Percentiles rank a stretch among this genome's conserved stretches.
Conservation (phyloP, 2,329 filamentous ascomycete species). For the Nothomitra cinnamomea region DNA sequence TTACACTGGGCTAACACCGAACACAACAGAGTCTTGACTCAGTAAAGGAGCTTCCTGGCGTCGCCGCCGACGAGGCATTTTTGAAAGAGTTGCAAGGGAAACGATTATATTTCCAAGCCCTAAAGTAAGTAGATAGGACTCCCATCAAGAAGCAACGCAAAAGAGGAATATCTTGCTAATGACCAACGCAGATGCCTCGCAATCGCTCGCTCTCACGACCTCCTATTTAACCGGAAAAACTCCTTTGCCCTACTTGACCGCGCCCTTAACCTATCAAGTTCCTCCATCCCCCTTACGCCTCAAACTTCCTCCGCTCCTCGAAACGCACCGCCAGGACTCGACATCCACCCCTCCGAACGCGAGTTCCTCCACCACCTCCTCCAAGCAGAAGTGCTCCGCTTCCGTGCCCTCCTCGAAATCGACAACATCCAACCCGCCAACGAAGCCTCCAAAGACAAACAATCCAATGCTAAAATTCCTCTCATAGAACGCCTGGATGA, state of each 20-base stretch:
- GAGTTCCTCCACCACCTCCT: conserved; percentile 44
- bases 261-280: conserved; percentile 44
- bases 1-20: neutral
- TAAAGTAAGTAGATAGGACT: conserved; percentile 45
- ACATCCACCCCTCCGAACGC: conserved; percentile 43
- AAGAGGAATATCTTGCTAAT: conserved; percentile 4
- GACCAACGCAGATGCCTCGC: conserved; percentile 48
- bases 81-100: conserved; percentile 64
- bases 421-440: conserved; percentile 27
- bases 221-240: conserved; percentile 55
- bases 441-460: neutral
- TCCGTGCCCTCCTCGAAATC: conserved; percentile 74
- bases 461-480: conserved; percentile 32
- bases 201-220: conserved; percentile 67
- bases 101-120: conserved; percentile 65
- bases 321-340: conserved; percentile 44
- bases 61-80: conserved; percentile 66
- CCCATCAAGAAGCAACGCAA: neutral
- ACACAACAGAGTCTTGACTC: conserved; percentile 63
- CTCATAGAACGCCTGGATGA: conserved; percentile 59
- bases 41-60: conserved; percentile 75
- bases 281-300: conserved; percentile 31
- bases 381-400: conserved; percentile 56
- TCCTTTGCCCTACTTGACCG: conserved; percentile 72
- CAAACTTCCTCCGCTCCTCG: conserved; percentile 22